phyloP scores from a whole-genome alignment of 305 asterid genomes.

The Solanum hybrid region DNA sequence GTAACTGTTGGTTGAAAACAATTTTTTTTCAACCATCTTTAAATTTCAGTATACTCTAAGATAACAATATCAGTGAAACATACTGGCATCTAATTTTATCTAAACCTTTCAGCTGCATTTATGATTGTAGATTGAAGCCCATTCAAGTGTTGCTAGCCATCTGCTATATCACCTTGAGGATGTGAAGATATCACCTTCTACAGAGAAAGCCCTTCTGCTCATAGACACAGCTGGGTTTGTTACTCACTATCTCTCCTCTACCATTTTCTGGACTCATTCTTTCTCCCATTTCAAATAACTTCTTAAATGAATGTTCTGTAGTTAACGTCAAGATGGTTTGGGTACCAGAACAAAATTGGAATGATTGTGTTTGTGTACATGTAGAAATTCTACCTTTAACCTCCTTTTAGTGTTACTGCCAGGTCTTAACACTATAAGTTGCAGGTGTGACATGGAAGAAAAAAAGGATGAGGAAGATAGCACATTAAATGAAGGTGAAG shows the following conservation, averaged over 20 bases:
- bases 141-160: constrained; percentile 81
- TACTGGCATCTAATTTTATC: neutral
- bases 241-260: neutral
- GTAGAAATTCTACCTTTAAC: neutral
- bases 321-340: neutral
- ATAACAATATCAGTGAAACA: neutral
- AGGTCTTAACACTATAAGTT: neutral
- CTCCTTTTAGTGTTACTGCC: neutral
- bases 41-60: neutral
- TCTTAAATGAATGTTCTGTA: neutral
- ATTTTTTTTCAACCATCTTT: neutral
- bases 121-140: constrained; percentile 68
- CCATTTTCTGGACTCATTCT: neutral
- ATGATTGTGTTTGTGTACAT: neutral
- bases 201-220: constrained; percentile 85
- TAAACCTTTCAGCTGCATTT: neutral
- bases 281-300: neutral
- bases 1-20: neutral
- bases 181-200: constrained; percentile 71
- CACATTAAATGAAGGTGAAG: constrained; percentile 91
- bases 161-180: constrained; percentile 60
- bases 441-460: constrained; percentile 98
- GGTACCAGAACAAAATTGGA: neutral
- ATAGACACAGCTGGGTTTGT: constrained; percentile 87
- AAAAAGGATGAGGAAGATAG: constrained; percentile 97